These are phyloP conservation scores for Ophioceras dolichostomum DNA, from an alignment of 2,329 filamentous ascomycete species.

Conservation along the genomic window DNA sequence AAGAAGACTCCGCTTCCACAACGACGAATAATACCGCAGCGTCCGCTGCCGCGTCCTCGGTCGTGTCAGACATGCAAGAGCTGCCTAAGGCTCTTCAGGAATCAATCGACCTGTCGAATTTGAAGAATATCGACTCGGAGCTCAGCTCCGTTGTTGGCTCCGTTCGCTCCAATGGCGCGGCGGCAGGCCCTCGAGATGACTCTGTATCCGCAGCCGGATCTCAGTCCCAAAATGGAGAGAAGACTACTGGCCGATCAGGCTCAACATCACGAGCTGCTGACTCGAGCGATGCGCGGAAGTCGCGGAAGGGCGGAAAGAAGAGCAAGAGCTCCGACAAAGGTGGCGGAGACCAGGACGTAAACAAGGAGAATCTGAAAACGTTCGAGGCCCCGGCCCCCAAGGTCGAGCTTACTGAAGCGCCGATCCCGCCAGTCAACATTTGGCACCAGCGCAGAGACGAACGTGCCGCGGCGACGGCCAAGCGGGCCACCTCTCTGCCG, in stretches of 20 bases:
- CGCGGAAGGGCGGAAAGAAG: conserved; percentile 50
- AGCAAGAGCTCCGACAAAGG: conserved; percentile 36
- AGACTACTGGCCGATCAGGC: conserved; percentile 43
- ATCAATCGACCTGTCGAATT: conserved; percentile 10
- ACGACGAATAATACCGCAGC: conserved; percentile 9
- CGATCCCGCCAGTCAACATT: conserved; percentile 72
- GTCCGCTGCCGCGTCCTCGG: conserved; percentile 23
- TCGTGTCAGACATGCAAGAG: conserved; percentile 19
- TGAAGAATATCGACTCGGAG: conserved; percentile 15
- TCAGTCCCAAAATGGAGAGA: conserved; percentile 11
- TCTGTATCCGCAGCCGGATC: conserved; percentile 4
- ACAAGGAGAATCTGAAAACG: conserved; percentile 29
- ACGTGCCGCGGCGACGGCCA: neutral
- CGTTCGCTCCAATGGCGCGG: conserved; percentile 20
- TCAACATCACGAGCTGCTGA: conserved; percentile 54
- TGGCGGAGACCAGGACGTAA: conserved; percentile 44
- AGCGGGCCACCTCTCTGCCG: conserved; percentile 54
- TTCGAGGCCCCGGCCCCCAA: conserved; percentile 36
- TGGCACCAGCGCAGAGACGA: conserved; percentile 59
- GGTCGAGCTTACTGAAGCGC: conserved; percentile 64
- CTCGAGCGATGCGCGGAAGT: conserved; percentile 51
- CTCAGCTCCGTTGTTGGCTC: conserved; percentile 13
- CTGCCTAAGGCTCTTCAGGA: conserved; percentile 11
- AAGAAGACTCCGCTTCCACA: conserved; percentile 19
- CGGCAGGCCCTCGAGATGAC: conserved; percentile 10